Evolutionary conservation across 257 asterid species (phyloP), one percentile per base, ranked within the genome.

Genomic region (Solanum dulcamara): DNA sequence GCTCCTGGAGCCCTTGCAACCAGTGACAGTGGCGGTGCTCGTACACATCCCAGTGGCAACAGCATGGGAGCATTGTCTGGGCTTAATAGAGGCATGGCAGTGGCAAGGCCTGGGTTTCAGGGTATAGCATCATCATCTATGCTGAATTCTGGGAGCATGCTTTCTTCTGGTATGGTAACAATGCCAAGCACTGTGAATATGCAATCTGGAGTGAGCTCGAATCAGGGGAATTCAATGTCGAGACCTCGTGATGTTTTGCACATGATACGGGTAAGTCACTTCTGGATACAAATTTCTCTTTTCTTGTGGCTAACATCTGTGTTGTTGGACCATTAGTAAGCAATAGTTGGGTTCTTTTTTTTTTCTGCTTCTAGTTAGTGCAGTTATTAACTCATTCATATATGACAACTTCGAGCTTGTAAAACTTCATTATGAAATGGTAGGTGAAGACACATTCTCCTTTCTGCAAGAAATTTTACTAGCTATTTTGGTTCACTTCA

Each of bases 21-120:
- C 81, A 86, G 86, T 92, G 64, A 79, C 38, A 98, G 91, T 84
- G 94, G 93, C 80, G 94, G 97, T 72, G 90, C 87, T 86, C 98
- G 96, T 75, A 85, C 91, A 90, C 92, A 90, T 86, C 86, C 98
- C 18, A 89, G 97, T 84, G 93, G 95, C 80, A 95, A 81, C 87
- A 98, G 91, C 81, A 87, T 91, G 93, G 91, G 93, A 70, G 62
- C 89, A 81, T 87, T 89, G 89, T 74, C 91, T 71, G 93, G 93
- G 74, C 88, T 89, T 72, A 97, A 88, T 80, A 89, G 99, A 89
- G 87, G 91, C 86, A 89, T 89, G 92, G 90, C 97, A 80, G 85
- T 92, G 84, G 92, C 89, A 14, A 93, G 99, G 88, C 98, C 97
- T 81, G 96, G 95, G 22, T 89, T 90, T 88, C 98, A 89, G 84